These are phyloP conservation scores for Citrus glauca DNA, from an alignment of 345 rosid species.

Conservation along the genomic window DNA sequence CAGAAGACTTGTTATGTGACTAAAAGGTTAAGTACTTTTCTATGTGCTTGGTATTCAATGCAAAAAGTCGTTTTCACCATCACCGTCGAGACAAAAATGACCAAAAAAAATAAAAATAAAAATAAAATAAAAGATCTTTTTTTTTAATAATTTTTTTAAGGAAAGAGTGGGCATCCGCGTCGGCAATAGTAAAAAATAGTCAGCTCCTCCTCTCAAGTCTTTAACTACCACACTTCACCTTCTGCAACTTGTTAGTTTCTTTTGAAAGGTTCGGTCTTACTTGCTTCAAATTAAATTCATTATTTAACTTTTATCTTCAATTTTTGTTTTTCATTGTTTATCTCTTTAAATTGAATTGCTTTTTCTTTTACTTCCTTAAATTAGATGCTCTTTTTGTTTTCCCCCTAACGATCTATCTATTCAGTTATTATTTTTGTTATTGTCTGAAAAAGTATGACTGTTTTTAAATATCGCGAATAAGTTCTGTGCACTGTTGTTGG, in stretches of 20 bases:
- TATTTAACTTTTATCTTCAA: not conserved
- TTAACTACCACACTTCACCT: not conserved
- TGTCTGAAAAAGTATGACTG: not conserved
- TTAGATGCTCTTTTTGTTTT: not conserved
- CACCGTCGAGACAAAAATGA: too few species aligned
- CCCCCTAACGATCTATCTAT: not conserved
- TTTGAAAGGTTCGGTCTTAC: not conserved
- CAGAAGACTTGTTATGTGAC: too few species aligned
- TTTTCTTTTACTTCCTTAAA: not conserved
- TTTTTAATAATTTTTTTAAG: too few species aligned
- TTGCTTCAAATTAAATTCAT: not conserved
- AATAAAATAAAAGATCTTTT: too few species aligned
- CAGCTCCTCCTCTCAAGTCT: not conserved
- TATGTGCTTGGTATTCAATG: too few species aligned
- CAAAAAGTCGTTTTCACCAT: too few species aligned
- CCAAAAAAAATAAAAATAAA: too few species aligned
- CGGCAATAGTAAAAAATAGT: not conserved
- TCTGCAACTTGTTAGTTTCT: not conserved
- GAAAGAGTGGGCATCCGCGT: not conserved
- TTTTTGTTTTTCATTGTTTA: not conserved
- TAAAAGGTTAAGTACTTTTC: too few species aligned
- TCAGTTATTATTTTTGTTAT: not conserved
- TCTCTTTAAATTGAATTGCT: not conserved
- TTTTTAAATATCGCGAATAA: not conserved
- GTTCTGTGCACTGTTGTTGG: not conserved